phyloP scores from a whole-genome alignment of 805 yeast species.

The Wickerhamomyces mucosus region DNA sequence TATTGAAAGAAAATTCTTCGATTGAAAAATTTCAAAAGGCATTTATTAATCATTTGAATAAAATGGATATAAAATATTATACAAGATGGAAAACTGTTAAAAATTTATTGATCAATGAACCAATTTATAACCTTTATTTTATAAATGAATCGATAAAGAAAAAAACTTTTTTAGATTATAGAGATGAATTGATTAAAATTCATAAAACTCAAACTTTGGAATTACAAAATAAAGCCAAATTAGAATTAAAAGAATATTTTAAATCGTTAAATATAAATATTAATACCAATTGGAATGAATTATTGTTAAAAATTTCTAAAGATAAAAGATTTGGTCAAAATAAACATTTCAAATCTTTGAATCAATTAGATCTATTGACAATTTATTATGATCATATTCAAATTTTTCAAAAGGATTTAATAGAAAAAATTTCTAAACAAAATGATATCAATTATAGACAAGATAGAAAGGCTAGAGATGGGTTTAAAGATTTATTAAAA shows the following conservation, averaged over 20 bases:
- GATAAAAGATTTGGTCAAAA: conserved; percentile 52
- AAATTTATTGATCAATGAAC: conserved; percentile 49
- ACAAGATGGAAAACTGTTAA: conserved; percentile 59
- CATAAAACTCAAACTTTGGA: conserved; percentile 17
- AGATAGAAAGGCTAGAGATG: conserved; percentile 61
- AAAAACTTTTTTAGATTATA: conserved; percentile 43
- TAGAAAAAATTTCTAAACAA: conserved; percentile 13
- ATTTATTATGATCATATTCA: conserved; percentile 32
- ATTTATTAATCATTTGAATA: conserved; percentile 38
- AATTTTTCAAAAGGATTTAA: conserved; percentile 20
- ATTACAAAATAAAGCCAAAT: conserved; percentile 37
- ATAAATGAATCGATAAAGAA: conserved; percentile 49
- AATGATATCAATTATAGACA: conserved; percentile 35
- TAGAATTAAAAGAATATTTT: conserved; percentile 44
- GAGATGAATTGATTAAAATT: conserved; percentile 27
- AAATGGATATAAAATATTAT: conserved; percentile 37
- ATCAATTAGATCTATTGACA: conserved; percentile 49
- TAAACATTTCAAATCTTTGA: conserved; percentile 41
- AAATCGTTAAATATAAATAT: conserved; percentile 22
- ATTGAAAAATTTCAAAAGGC: conserved; percentile 46
- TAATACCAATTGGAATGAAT: conserved; percentile 13
- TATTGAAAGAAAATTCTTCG: conserved; percentile 41
- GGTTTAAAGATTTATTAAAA: conserved; percentile 38
- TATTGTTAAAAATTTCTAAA: conserved; percentile 10
- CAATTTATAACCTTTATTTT: conserved; percentile 52